A percentile compares a stretch with the other conserved stretches of the same genome.
These are phyloP conservation scores for Thecaphora frezii DNA, from an alignment of 1,284 basidiomycete genomes.

Conservation along the genomic window DNA sequence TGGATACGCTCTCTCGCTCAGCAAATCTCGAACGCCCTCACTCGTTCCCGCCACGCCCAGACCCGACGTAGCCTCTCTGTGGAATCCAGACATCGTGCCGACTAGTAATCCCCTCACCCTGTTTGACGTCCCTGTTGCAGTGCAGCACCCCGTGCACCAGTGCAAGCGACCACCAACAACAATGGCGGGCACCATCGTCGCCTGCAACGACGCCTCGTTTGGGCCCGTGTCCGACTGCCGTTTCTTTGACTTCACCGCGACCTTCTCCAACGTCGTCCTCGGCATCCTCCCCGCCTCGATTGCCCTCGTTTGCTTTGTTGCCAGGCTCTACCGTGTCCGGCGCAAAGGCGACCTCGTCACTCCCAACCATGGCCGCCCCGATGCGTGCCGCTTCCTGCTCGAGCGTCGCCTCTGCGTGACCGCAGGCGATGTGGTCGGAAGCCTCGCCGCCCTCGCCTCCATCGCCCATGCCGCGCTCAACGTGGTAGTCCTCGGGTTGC, in stretches of 20 bases:
- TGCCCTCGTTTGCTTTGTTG: conserved; percentile 16
- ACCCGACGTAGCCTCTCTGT: no score
- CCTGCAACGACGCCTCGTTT: conserved; percentile 31
- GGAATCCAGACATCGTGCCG: no score
- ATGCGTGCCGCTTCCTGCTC: background rate
- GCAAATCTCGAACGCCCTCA: no score
- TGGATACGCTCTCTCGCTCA: no score
- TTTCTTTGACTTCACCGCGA: conserved; percentile 45
- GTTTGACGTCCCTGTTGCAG: no score
- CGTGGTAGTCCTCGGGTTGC: conserved; percentile 11
- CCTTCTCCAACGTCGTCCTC: conserved; percentile 38
- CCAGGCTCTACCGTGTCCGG: conserved; percentile 9
- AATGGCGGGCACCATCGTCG: conserved; percentile 8
- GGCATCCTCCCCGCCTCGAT: conserved; percentile 24
- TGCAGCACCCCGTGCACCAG: no score
- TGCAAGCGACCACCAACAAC: no score
- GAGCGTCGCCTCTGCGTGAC: background rate
- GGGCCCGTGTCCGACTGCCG: conserved; percentile 41
- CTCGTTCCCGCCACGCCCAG: no score
- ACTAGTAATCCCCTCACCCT: no score
- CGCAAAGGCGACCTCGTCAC: conserved; percentile 18
- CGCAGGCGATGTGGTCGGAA: conserved; percentile 23
- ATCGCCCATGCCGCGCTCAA: conserved; percentile 19
- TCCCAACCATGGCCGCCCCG: conserved; percentile 10
- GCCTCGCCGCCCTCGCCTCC: conserved; percentile 19